phyloP scores from a whole-genome alignment of 1,139 yeast genomes.

The Geotrichum candidum region DNA sequence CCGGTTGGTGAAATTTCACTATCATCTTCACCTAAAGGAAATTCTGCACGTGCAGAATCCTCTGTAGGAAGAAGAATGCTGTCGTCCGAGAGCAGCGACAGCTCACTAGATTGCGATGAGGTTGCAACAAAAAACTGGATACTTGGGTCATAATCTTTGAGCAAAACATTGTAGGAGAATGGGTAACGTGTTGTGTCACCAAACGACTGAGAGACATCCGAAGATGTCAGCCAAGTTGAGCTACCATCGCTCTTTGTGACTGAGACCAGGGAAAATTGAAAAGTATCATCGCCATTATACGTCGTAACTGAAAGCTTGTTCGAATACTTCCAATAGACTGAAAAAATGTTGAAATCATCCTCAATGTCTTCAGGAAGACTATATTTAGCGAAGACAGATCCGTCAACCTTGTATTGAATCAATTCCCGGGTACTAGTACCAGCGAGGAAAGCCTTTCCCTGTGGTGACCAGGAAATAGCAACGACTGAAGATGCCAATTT shows the following conservation, averaged over 20 bases:
- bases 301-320: conserved; percentile 8
- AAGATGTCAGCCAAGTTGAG: conserved; percentile 32
- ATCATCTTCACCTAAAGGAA: conserved; percentile 63
- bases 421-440: conserved; percentile 28
- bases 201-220: conserved; percentile 54
- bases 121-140: conserved; percentile 43
- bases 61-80: conserved; percentile 45
- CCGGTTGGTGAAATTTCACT: conserved; percentile 67
- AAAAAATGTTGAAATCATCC: conserved; percentile 15
- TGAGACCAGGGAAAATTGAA: conserved; percentile 10
- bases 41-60: conserved; percentile 63
- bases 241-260: conserved; percentile 9
- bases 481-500: conserved; percentile 21
- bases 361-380: conserved; percentile 24
- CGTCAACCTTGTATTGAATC: conserved; percentile 26
- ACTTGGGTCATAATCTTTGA: conserved; percentile 44
- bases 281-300: conserved; percentile 12
- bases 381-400: conserved; percentile 25
- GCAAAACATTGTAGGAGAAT: conserved; percentile 42
- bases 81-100: conserved; percentile 41
- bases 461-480: conserved; percentile 34
- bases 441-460: conserved; percentile 33
- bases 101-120: conserved; percentile 59
- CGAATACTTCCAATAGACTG: conserved; percentile 22
- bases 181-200: conserved; percentile 49